Evolutionary conservation across 139 green algal genomes (phyloP).

Genomic region (Nannochloris sp.): DNA sequence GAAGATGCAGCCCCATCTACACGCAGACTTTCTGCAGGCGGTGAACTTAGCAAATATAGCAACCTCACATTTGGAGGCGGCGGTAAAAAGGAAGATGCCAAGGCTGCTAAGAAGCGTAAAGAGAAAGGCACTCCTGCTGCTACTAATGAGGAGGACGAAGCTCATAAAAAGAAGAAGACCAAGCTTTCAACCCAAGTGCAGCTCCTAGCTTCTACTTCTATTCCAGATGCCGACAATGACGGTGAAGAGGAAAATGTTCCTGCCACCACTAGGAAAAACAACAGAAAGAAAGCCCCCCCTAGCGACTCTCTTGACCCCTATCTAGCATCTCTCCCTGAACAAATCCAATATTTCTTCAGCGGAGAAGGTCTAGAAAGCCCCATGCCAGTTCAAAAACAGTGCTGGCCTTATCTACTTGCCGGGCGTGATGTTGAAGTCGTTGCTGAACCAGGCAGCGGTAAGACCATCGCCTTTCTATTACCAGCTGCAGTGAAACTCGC

Average conservation of each 20-base stretch:
- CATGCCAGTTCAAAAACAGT: constrained; percentile 56
- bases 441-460: constrained; percentile 72
- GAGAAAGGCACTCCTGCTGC: neutral
- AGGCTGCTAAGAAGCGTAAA: neutral
- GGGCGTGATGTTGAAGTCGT: constrained; percentile 40
- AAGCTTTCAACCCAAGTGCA: constrained; percentile 29
- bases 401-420: constrained; percentile 27
- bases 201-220: constrained; percentile 14
- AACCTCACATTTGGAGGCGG: no score
- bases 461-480: constrained; percentile 79
- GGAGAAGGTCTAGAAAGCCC: constrained; percentile 48
- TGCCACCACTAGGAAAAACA: constrained; percentile 2
- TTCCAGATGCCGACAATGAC: no score
- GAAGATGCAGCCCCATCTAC: neutral
- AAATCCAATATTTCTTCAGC: constrained; percentile 54
- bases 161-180: neutral
- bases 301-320: neutral
- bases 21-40: no score
- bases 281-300: neutral
- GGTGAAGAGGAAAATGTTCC: no score
- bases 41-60: no score
- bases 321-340: constrained; percentile 26
- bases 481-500: constrained; percentile 26
- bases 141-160: neutral
- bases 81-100: no score